Conservation (phyloP, 805 yeast species). For the Candida verbasci region DNA sequence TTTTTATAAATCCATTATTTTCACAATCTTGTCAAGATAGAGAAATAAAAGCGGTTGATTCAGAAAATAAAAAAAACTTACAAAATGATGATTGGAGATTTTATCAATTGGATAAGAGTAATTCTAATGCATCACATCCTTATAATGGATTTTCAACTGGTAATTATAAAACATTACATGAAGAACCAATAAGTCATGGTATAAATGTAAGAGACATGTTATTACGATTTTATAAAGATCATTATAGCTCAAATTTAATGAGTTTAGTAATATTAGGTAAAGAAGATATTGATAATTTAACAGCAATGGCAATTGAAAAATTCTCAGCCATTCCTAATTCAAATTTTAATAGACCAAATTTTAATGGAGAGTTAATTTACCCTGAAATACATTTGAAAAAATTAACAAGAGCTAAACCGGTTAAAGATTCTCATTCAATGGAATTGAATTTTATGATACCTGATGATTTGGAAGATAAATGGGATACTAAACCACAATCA, state of each 20-base stretch:
- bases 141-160: constrained; percentile 89
- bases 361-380: constrained; percentile 43
- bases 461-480: constrained; percentile 54
- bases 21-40: constrained; percentile 73
- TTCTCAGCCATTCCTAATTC: constrained; percentile 62
- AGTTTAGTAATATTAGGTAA: constrained; percentile 79
- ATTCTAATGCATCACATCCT: constrained; percentile 75
- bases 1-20: constrained; percentile 83
- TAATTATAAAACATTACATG: constrained; percentile 68
- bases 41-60: constrained; percentile 91
- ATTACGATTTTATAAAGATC: constrained; percentile 63
- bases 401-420: constrained; percentile 68
- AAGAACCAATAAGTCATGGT: constrained; percentile 54
- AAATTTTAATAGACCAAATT: constrained; percentile 40
- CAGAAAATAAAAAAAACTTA: constrained; percentile 90
- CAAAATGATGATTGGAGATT: constrained; percentile 89
- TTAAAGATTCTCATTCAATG: constrained; percentile 70
- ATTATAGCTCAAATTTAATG: constrained; percentile 87
- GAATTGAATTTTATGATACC: constrained; percentile 72
- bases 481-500: constrained; percentile 66
- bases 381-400: constrained; percentile 46
- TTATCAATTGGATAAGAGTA: constrained; percentile 74
- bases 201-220: constrained; percentile 78
- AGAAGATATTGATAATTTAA: constrained; percentile 68
- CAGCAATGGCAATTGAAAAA: constrained; percentile 62